A percentile compares a stretch with the other conserved stretches of the same genome.
Evolutionary conservation across 2,329 filamentous ascomycete species (phyloP).

Genomic region (Zalaria sp.): DNA sequence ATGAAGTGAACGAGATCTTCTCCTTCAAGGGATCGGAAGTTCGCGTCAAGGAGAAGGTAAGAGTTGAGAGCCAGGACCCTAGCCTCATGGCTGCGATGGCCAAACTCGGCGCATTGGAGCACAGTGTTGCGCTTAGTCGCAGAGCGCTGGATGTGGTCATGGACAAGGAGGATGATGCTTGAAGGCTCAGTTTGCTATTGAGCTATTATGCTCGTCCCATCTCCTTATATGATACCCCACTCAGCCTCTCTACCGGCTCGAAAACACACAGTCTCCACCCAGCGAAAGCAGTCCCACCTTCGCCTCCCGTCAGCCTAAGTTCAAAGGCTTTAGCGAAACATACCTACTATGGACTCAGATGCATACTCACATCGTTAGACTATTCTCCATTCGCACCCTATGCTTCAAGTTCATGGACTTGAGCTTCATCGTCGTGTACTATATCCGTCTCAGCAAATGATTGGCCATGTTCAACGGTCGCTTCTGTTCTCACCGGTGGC

Average conservation of each 20-base stretch:
- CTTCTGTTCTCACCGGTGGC: no score
- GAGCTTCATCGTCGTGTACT: no score
- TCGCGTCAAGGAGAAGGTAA: constrained; percentile 75
- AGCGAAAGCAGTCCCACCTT: no score
- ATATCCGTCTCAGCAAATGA: no score
- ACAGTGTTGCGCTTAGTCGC: constrained; percentile 55
- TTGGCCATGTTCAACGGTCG: no score
- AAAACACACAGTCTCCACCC: no score
- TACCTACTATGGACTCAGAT: no score
- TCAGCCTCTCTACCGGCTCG: background rate
- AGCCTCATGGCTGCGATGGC: constrained; percentile 70
- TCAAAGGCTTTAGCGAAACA: no score
- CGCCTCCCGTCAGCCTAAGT: no score
- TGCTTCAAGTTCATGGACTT: no score
- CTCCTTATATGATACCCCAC: background rate
- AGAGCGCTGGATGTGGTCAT: constrained; percentile 66
- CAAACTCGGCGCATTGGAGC: constrained; percentile 65
- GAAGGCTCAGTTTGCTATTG: background rate
- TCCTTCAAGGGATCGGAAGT: constrained; percentile 57
- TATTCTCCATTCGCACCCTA: no score
- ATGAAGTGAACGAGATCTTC: constrained; percentile 66
- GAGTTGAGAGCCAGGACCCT: constrained; percentile 80
- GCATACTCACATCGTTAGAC: no score
- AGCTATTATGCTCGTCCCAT: background rate
- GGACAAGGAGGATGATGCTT: constrained; percentile 40